These are phyloP conservation scores for Deuterostichococcus epilithicus DNA, from an alignment of 139 green algal genomes.

Conservation along the genomic window DNA sequence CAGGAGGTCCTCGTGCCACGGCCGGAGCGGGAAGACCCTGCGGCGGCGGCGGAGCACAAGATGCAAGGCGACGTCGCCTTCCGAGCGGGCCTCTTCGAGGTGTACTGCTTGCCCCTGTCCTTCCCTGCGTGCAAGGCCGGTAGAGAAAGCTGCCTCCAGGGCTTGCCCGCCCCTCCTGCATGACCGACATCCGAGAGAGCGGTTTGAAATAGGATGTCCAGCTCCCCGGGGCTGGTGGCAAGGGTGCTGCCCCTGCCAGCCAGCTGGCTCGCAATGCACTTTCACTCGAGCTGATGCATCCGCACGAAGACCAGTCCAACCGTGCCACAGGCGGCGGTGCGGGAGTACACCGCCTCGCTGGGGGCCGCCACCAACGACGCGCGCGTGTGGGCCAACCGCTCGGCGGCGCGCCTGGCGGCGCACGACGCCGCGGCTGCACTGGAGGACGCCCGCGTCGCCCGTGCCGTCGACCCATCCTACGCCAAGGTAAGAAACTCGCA, in stretches of 20 bases:
- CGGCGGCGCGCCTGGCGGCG: slow-evolving; percentile 26
- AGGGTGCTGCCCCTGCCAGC: not conserved
- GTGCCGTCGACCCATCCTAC: slow-evolving; percentile 26
- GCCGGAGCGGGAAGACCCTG: slow-evolving; percentile 9
- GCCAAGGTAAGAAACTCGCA: slow-evolving; percentile 19
- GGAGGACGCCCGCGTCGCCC: slow-evolving; percentile 28
- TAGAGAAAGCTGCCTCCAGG: too few species aligned
- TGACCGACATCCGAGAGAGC: too few species aligned
- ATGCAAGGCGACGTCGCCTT: slow-evolving; percentile 24
- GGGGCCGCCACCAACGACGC: slow-evolving; percentile 18
- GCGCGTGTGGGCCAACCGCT: slow-evolving; percentile 42
- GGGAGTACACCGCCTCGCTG: slow-evolving; percentile 14
- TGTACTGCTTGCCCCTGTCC: not conserved
- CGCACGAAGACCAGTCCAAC: too few species aligned
- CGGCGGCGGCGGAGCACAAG: slow-evolving; percentile 11
- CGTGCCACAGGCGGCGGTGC: not conserved
- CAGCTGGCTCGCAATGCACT: too few species aligned
- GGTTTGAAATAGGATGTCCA: too few species aligned
- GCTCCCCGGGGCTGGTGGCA: too few species aligned
- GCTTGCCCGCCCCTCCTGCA: too few species aligned
- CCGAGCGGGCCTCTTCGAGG: not conserved
- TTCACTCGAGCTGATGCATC: too few species aligned
- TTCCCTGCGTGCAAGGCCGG: too few species aligned
- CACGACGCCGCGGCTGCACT: slow-evolving; percentile 20
- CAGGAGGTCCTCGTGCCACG: slow-evolving; percentile 3